These are phyloP conservation scores for Gamarada debralockiae DNA, from an alignment of 495 filamentous ascomycete species.

Conservation along the genomic window DNA sequence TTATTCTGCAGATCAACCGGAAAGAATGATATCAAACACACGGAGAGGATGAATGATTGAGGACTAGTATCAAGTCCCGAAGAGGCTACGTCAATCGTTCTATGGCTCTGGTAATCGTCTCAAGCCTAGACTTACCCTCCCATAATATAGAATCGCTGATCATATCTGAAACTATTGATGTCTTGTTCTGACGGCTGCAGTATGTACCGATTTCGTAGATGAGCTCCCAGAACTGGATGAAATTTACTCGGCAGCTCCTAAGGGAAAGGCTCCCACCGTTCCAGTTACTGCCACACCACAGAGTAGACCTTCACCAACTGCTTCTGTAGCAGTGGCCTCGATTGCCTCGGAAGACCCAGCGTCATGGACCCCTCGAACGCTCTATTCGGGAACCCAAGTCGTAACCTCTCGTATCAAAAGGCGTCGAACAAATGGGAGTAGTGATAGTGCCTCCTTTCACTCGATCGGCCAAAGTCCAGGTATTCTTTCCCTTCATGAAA, in stretches of 20 bases:
- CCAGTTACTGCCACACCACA: neutral
- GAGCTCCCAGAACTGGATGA: slow-evolving; percentile 10
- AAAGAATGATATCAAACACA: too few species aligned
- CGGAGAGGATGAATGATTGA: too few species aligned
- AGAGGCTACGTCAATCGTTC: too few species aligned
- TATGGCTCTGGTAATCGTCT: too few species aligned
- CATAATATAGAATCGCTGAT: too few species aligned
- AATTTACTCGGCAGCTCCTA: neutral
- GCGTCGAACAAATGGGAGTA: slow-evolving; percentile 2
- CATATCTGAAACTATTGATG: too few species aligned
- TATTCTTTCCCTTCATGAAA: neutral
- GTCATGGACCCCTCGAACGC: neutral
- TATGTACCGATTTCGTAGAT: slow-evolving; percentile 13
- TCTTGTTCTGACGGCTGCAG: too few species aligned
- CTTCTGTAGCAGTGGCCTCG: neutral
- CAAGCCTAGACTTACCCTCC: too few species aligned
- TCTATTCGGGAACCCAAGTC: neutral
- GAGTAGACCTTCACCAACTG: neutral
- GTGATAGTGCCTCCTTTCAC: neutral
- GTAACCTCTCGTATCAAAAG: neutral
- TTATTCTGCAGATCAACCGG: neutral
- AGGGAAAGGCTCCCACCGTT: neutral
- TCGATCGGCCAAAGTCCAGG: neutral
- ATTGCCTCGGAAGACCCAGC: neutral
- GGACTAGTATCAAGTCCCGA: too few species aligned